Evolutionary conservation across 768 basidiomycete species (phyloP), one percentile per base, ranked within the genome.

Genomic region (Polyporus arcularius): DNA sequence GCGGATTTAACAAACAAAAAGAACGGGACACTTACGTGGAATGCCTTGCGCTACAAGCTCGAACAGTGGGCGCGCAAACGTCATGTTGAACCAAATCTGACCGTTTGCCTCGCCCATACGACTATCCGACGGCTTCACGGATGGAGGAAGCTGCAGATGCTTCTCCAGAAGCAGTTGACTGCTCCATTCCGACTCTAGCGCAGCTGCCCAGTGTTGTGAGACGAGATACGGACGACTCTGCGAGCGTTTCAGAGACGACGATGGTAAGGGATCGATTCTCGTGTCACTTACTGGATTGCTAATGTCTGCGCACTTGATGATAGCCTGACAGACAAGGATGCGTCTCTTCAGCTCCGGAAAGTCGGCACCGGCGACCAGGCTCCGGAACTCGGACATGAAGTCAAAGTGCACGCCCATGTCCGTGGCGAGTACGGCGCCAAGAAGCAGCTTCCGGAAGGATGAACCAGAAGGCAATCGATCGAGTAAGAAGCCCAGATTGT

Each of bases 261-360:
- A 39, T 40, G 18, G 21, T 6, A 30, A 14, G 40, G 43, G 42
- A 11, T 38, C 4, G 18, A 15, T 26, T 30, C 38, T 11, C 1
- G 15, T 8, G 31, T 11, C 14, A 84, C 95, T 65, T 72, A 97
- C 95, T 15, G 97, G 96, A 73, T 99, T 99, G 72, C 93, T 95
- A 69, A 99, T 98, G 76, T 99, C 97, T 16, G 96, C 95, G 69
- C 96, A 97, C 75, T 99, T 98, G 72, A 99, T 87, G 53, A 99
- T 76, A 3, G 91, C 90, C 68, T 98, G 94, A 71, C 93, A 96
- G 26, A 94, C 73, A 55, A 96, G 74, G 28, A 90, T 78, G 66
- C 89, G 81, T 55, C 86, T 82, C 65, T 75, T 70, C 53, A 76
- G 69, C 58, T 67, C 67, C 10, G 80, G 69, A 16, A 67, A 71